Percentiles rank a stretch among this genome's conserved stretches.
Evolutionary conservation across 164 flowering plant genomes (phyloP).

Genomic region (Magnolia sinica): DNA sequence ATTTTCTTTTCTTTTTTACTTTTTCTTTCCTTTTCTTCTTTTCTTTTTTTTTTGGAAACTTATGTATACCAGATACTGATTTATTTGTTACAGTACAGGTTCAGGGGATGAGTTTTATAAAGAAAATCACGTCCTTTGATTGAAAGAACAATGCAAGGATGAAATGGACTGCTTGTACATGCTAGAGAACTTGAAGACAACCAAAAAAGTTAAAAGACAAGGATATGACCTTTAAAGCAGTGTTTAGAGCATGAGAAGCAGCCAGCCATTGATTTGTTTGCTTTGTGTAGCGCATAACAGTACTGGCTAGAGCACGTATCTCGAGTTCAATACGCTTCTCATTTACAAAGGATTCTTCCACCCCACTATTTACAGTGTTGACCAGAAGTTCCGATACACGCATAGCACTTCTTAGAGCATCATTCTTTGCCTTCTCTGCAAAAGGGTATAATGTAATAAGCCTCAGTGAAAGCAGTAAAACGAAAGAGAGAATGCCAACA

Average conservation of each 20-base stretch:
- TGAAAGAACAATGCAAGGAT: neutral
- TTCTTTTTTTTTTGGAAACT: too few relatives aligned
- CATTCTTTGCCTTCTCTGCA: slow-evolving; percentile 71
- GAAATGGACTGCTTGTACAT: neutral
- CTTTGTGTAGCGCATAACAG: slow-evolving; percentile 44
- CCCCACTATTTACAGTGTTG: slow-evolving; percentile 74
- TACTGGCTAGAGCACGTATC: slow-evolving; percentile 49
- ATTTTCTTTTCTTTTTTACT: too few relatives aligned
- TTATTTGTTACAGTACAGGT: too few relatives aligned
- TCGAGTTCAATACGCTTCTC: slow-evolving; percentile 79
- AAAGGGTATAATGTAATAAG: neutral
- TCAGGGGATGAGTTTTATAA: neutral
- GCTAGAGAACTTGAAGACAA: neutral
- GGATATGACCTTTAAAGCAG: slow-evolving; percentile 64
- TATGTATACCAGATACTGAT: neutral
- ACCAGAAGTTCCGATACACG: slow-evolving; percentile 68
- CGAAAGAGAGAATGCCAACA: neutral
- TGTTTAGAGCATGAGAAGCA: slow-evolving; percentile 62
- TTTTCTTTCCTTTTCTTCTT: too few relatives aligned
- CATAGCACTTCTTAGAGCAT: slow-evolving; percentile 46
- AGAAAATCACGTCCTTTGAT: neutral
- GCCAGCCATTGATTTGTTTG: slow-evolving; percentile 91
- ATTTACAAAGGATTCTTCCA: slow-evolving; percentile 62
- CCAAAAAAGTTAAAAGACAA: neutral
- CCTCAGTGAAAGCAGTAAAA: neutral